Evolutionary conservation across 768 basidiomycete genomes (phyloP), one percentile per base, ranked within the genome.

Genomic region (Kwoniella mangroviensis): DNA sequence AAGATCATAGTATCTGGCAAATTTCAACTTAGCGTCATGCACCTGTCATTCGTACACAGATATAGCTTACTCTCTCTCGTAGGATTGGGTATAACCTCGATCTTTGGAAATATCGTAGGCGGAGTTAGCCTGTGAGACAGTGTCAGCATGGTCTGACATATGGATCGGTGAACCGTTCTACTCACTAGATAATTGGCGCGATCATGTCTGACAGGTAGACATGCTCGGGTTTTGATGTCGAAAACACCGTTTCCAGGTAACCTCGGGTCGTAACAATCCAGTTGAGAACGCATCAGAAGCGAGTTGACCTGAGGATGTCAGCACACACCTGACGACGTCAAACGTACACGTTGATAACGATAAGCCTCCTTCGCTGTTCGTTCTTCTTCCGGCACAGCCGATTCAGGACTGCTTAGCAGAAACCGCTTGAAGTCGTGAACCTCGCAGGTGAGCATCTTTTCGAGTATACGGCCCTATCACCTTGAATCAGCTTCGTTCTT

Each of bases 211-310:
- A 98, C 89, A 0, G 92, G 88, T 26, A 93, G 82, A 41, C 90
- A 91, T 0, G 94, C 94, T 57, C 96, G 88, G 0, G 96, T 98
- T 83, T 99, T 99, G 84, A 98, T 89, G 80, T 99, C 96, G 75
- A 99, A 99, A 0, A 95, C 89, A 34, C 93, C 94, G 0, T 90
- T 90, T 0, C 94, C 94, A 4, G 95, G 95, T 40, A 98, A 84
- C 53, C 91, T 87, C 13, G 83, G 74, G 77, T 98, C 92, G 1
- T 89, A 84, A 74, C 94, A 93, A 79, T 99, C 96, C 6, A 99
- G 87, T 81, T 99, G 96, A 0, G 95, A 96, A 15, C 96, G 91
- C 91, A 98, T 94, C 26, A 98, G 85, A 71, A 97, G 90, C 24
- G 65, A 66, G 21, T 54, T 54, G 41, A 66, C 24, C 62, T 63